Evolutionary conservation across 768 basidiomycete genomes (phyloP), one percentile per base, ranked within the genome.

Genomic region (Russula griseocarnosa): DNA sequence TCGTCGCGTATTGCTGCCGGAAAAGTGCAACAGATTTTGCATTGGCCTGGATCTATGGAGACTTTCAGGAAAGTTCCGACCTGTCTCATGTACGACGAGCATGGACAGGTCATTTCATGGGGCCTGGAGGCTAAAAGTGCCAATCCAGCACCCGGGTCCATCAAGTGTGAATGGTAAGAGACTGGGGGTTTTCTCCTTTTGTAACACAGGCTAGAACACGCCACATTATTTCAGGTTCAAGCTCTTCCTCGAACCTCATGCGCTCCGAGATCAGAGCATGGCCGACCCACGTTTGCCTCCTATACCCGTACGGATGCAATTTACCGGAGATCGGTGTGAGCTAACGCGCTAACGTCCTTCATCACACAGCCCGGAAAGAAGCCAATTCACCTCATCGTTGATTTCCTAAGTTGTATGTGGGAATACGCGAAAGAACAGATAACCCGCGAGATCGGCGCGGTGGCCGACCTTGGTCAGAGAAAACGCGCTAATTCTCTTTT

Each of bases 71-170:
- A 94, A 77, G 86, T 82, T 32, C 65, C 92, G 1, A 94, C 93
- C 1, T 94, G 92, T 74, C 78, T 95, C 40, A 73, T 94, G 18
- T 95, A 94, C 66, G 86, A 91, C 67, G 84, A 87, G 50, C 74
- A 77, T 36, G 91, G 90, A 0, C 81, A 81, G 65, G 86, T 94
- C 2, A 69, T 91, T 26, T 87, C 89, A 6, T 94, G 92, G 92
- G 92, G 92, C 1, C 75, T 93, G 55, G 89, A 93, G 76, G 92
- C 92, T 3, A 93, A 93, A 78, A 90, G 88, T 69, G 82, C 88
- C 2, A 82, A 83, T 24, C 83, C 55, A 3, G 81, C 86, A 76
- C 78, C 82, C 3, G 89, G 90, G 8, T 84, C 83, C 13, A 77
- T 76, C 55, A 81, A 79, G 62, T 85, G 81, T 59, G 83, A 83